Percentiles rank a stretch among this genome's conserved stretches.
These are phyloP conservation scores for Tuber melanosporum DNA, from an alignment of 495 filamentous ascomycete genomes.

Conservation along the genomic window DNA sequence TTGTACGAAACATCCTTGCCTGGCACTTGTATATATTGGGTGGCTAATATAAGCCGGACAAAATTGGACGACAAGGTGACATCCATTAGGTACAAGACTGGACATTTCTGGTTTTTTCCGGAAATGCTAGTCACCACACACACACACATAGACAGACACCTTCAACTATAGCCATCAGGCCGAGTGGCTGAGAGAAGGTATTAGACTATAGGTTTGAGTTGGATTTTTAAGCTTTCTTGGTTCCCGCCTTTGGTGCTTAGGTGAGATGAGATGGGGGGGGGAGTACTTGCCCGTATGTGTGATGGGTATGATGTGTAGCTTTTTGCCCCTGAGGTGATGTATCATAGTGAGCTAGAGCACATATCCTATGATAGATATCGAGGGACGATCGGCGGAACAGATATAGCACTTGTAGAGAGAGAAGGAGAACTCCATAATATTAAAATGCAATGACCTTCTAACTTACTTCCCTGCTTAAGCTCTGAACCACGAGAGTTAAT, in stretches of 20 bases:
- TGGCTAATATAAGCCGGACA: background rate
- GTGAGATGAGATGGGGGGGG: background rate
- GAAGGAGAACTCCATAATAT: too few species aligned
- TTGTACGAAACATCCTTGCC: too few species aligned
- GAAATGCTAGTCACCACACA: background rate
- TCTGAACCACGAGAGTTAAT: background rate
- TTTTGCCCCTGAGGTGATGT: background rate
- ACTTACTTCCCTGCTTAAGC: too few species aligned
- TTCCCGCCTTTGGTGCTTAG: background rate
- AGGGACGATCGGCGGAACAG: background rate
- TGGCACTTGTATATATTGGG: background rate
- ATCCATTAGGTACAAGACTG: background rate
- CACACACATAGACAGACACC: too few species aligned
- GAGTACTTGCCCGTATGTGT: background rate
- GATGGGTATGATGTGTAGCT: background rate
- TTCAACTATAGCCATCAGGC: background rate
- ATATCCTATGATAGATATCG: background rate
- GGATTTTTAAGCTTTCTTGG: background rate
- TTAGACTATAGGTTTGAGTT: background rate
- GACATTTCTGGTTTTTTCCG: background rate
- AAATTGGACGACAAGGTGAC: background rate
- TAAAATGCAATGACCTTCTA: too few species aligned
- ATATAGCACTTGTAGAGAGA: too few species aligned
- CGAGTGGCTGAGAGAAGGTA: background rate
- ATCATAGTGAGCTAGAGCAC: background rate